Percentiles rank a stretch among this genome's conserved stretches.
Evolutionary conservation across 2,329 filamentous ascomycete species (phyloP).

Genomic region (Colletotrichum limetticola): DNA sequence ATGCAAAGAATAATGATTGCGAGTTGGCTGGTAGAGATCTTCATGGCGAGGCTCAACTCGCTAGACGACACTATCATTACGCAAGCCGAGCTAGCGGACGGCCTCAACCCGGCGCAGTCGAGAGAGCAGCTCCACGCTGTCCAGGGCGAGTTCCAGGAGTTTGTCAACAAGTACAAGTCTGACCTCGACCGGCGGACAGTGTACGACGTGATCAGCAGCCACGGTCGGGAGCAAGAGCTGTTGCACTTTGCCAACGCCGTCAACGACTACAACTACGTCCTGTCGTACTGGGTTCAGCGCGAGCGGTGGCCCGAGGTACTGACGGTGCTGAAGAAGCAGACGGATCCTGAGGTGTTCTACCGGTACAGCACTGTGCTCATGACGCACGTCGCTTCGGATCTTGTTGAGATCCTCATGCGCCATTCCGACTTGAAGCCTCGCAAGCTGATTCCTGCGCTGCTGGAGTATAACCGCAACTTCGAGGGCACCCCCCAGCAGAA

Average conservation of each 20-base stretch:
- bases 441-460: constrained; percentile 89
- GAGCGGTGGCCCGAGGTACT: constrained; percentile 92
- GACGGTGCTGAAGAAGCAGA: constrained; percentile 91
- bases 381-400: constrained; percentile 83
- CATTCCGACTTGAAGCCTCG: constrained; percentile 86
- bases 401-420: constrained; percentile 96
- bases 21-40: constrained; percentile 94
- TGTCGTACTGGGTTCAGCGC: constrained; percentile 97
- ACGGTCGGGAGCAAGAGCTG: constrained; percentile 92
- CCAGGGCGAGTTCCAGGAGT: constrained; percentile 86
- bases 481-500: constrained; percentile 78
- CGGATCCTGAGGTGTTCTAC: constrained; percentile 92
- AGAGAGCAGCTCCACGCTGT: constrained; percentile 77
- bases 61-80: constrained; percentile 95
- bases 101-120: constrained; percentile 75
- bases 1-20: constrained; percentile 98
- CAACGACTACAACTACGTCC: constrained; percentile 92
- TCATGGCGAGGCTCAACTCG: constrained; percentile 96
- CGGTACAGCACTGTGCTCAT: constrained; percentile 97
- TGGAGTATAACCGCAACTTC: constrained; percentile 90
- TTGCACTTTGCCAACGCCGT: constrained; percentile 89
- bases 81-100: constrained; percentile 82
- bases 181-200: constrained; percentile 92
- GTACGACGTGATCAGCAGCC: constrained; percentile 95
- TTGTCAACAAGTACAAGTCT: constrained; percentile 83